Conservation (phyloP, 1,284 basidiomycete genomes). For the Trichosporon sp. region DNA sequence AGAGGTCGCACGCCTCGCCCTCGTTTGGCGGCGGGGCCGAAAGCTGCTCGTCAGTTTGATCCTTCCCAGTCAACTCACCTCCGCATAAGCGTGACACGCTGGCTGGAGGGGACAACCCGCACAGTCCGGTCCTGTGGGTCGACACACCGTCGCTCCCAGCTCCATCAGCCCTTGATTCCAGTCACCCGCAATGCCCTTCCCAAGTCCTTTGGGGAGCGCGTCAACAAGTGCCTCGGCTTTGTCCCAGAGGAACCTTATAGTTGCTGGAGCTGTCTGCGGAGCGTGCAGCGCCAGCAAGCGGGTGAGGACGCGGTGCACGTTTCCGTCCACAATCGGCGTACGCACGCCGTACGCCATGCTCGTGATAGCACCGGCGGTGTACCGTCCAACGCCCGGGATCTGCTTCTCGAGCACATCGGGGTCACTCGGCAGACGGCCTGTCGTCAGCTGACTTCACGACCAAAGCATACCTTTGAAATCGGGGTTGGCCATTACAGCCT, state of each 20-base stretch:
- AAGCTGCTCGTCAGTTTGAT: slow-evolving; percentile 26
- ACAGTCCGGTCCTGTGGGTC: slow-evolving; percentile 76
- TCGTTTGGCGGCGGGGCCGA: slow-evolving; percentile 34
- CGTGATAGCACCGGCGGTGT: slow-evolving; percentile 78
- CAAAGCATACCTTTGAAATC: slow-evolving; percentile 50
- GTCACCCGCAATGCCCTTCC: slow-evolving; percentile 64
- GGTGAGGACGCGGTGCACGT: slow-evolving; percentile 80
- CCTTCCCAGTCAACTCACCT: slow-evolving; percentile 41
- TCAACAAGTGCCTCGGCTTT: slow-evolving; percentile 72
- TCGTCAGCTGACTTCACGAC: not conserved
- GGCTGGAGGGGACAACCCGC: slow-evolving; percentile 68
- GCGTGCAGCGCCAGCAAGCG: slow-evolving; percentile 80
- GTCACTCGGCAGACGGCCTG: slow-evolving; percentile 69
- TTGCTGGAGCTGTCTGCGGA: slow-evolving; percentile 73
- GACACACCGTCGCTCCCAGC: slow-evolving; percentile 87
- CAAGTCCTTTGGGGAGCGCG: slow-evolving; percentile 50
- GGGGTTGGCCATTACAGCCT: slow-evolving; percentile 71
- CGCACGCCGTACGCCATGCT: slow-evolving; percentile 85
- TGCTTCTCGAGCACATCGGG: slow-evolving; percentile 78
- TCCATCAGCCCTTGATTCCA: slow-evolving; percentile 70
- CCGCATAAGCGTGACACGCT: slow-evolving; percentile 69
- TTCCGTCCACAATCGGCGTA: slow-evolving; percentile 86
- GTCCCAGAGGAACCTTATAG: slow-evolving; percentile 79
- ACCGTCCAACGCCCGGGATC: slow-evolving; percentile 87
- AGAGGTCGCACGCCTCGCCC: slow-evolving; percentile 72